These are phyloP conservation scores for Arthrobotrys sinensis DNA, from an alignment of 2,329 filamentous ascomycete species.

Conservation along the genomic window DNA sequence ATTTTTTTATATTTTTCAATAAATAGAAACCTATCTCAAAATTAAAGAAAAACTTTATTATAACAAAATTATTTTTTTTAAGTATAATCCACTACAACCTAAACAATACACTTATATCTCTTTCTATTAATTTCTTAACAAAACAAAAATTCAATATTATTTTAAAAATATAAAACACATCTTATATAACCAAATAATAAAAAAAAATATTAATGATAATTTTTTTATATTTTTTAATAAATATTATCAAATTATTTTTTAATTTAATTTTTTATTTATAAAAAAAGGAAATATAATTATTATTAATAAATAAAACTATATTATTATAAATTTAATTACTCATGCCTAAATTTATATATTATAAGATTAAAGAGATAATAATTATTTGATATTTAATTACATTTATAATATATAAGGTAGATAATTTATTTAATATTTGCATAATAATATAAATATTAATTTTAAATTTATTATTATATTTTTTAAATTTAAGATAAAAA, in stretches of 20 bases:
- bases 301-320: constrained; percentile 11
- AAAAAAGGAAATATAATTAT: not conserved
- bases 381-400: not conserved
- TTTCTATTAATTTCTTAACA: too few species aligned
- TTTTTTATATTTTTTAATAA: too few species aligned
- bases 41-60: not conserved
- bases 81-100: too few species aligned
- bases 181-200: too few species aligned
- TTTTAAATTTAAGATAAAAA: not conserved
- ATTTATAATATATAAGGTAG: constrained; percentile 3
- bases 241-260: constrained; percentile 3
- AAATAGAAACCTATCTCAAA: too few species aligned
- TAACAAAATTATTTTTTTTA: too few species aligned
- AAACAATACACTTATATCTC: not conserved
- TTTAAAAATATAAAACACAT: too few species aligned
- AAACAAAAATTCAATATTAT: too few species aligned
- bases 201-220: too few species aligned
- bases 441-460: constrained; percentile 21
- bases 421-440: not conserved
- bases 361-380: not conserved
- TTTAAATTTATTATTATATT: constrained; percentile 10
- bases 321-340: not conserved
- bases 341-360: not conserved
- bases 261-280: not conserved
- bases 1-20: not conserved